These are phyloP conservation scores for Solanum aculeatissimum DNA, from an alignment of 305 asterid species.

Conservation along the genomic window DNA sequence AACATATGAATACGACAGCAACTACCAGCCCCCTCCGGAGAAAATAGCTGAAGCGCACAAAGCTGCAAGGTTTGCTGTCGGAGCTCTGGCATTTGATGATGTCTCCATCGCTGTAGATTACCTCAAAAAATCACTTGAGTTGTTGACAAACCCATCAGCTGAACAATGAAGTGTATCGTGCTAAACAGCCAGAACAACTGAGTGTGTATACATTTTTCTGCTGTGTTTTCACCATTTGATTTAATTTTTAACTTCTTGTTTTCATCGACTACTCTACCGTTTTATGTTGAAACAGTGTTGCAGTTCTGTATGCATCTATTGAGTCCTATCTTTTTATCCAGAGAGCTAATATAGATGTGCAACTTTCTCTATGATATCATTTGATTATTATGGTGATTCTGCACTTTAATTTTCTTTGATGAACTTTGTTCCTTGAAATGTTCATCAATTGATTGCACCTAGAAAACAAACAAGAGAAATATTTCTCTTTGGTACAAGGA, in stretches of 20 bases:
- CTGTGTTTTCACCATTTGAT: not conserved
- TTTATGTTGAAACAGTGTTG: not conserved
- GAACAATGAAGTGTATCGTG: conserved; percentile 18
- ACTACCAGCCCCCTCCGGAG: conserved; percentile 71
- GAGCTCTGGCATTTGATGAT: conserved; percentile 88
- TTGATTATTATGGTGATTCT: not conserved
- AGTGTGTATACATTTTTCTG: not conserved
- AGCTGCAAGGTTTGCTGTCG: conserved; percentile 95
- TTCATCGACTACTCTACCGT: not conserved
- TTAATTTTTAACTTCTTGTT: conserved; percentile 12
- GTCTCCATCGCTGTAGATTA: conserved; percentile 61
- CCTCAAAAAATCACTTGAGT: conserved; percentile 65
- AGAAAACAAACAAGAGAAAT: not conserved
- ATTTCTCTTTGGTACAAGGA: not conserved
- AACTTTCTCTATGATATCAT: not conserved
- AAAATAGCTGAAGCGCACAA: conserved; percentile 85
- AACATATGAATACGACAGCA: conserved; percentile 50
- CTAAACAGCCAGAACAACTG: not conserved
- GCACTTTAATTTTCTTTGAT: not conserved
- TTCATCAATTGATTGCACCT: not conserved
- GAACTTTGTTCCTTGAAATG: not conserved
- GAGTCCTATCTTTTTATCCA: not conserved
- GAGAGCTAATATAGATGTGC: not conserved
- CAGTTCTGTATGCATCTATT: not conserved
- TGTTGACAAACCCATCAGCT: conserved; percentile 72